These are phyloP conservation scores for Ramichloridium luteum DNA, from an alignment of 2,329 filamentous ascomycete genomes.

Conservation along the genomic window DNA sequence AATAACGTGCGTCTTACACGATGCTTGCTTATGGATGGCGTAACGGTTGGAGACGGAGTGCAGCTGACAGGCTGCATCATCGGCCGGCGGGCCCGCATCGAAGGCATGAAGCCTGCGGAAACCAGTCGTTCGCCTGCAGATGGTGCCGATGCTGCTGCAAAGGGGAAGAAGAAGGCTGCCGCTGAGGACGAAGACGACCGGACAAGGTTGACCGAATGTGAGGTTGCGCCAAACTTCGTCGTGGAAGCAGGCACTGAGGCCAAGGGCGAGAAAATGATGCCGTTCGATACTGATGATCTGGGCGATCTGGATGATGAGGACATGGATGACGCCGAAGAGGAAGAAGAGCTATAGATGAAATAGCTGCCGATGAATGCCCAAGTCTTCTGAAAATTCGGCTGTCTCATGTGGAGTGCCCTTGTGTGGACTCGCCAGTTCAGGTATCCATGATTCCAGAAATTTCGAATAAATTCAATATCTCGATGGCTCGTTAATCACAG, in stretches of 20 bases:
- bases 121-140: constrained; percentile 2
- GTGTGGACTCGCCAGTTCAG: too few species aligned
- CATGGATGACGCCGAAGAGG: constrained; percentile 14
- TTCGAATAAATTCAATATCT: too few species aligned
- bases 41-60: constrained; percentile 69
- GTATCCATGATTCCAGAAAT: too few species aligned
- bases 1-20: constrained; percentile 76
- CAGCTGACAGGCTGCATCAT: constrained; percentile 81
- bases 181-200: constrained; percentile 36
- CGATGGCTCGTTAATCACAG: too few species aligned
- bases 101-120: constrained; percentile 37
- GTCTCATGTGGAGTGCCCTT: too few species aligned
- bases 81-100: constrained; percentile 67
- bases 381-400: too few species aligned
- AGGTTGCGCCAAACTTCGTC: constrained; percentile 76
- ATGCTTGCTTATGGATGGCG: constrained; percentile 87
- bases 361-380: too few species aligned
- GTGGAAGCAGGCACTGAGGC: constrained; percentile 64
- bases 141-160: constrained; percentile 7
- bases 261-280: constrained; percentile 52
- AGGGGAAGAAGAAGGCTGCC: constrained; percentile 24
- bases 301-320: constrained; percentile 23
- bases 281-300: constrained; percentile 31
- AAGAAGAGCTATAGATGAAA: too few species aligned
- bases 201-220: constrained; percentile 67